Base-by-base conservation (phyloP, 2,329 filamentous ascomycete species). In the Delphinella strobiligena region DNA sequence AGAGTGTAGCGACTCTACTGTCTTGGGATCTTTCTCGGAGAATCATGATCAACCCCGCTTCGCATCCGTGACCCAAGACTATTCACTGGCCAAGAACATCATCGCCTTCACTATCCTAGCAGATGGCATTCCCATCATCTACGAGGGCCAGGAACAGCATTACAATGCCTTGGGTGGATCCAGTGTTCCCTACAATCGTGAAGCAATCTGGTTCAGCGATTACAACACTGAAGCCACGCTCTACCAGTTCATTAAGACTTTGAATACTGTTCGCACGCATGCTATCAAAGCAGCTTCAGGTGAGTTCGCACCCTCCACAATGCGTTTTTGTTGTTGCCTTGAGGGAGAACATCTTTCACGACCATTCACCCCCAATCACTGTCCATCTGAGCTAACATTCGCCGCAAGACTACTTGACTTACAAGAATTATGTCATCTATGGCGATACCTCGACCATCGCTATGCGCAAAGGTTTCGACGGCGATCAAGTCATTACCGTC, bases 141-240 rank as follows among this genome's bases (percentile, higher is more conserved):
- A 80, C 56, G 69, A 78, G 47, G 78, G 77, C 19, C 73, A 77
- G 45, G 78, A 81, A 55, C 77, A 81, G 50, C 72, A 70, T 44
- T 75, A 68, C 52, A 53, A 61, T 2, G 51, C 51, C 9, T 19
- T 46, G 11, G 59, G 59, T 27, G 55, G 53, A 22, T 41, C 43
- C 12, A 48, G 45, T 9, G 58, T 58, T 19, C 62, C 62, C 0
- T 56, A 52, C 38, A 63, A 64, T 34, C 55, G 63, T 31, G 63
- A 64, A 45, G 62, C 62, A 2, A 47, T 61, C 15, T 66, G 62
- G 63, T 47, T 59, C 7, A 54, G 54, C 12, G 51, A 51, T 4
- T 69, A 68, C 54, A 54, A 64, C 40, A 62, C 58, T 17, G 43
- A 51, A 4, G 48, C 58, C 1, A 52, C 54, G 15, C 55, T 71